phyloP scores from a whole-genome alignment of 768 basidiomycete genomes.

The Suillus spraguei region DNA sequence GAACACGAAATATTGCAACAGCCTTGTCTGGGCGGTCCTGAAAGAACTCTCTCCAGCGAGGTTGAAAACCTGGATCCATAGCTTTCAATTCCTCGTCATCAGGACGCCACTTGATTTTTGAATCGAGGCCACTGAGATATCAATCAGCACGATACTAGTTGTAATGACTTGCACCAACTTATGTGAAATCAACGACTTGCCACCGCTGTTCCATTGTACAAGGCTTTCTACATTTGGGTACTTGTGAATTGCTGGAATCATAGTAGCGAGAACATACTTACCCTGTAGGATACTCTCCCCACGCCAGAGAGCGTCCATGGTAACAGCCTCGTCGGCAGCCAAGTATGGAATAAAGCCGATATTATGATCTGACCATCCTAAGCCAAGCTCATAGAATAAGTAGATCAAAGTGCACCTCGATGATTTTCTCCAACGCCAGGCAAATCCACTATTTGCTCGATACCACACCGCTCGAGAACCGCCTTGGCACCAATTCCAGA shows the following conservation, averaged over 20 bases:
- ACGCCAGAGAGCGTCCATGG: too few relatives aligned
- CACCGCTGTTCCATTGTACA: too few relatives aligned
- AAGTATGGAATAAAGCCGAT: too few relatives aligned
- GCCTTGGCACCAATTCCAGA: slow-evolving; percentile 43
- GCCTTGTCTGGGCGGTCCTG: slow-evolving; percentile 20
- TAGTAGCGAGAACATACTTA: too few relatives aligned
- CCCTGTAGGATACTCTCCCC: too few relatives aligned
- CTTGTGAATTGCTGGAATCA: too few relatives aligned
- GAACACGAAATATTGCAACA: slow-evolving; percentile 44
- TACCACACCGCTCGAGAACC: background rate
- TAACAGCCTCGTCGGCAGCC: too few relatives aligned
- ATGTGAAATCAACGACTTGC: too few relatives aligned
- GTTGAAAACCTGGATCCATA: slow-evolving; percentile 50
- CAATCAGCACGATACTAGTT: background rate
- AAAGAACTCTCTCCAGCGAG: slow-evolving; percentile 34
- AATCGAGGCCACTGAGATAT: slow-evolving; percentile 47
- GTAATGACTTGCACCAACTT: slow-evolving; percentile 9
- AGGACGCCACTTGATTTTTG: slow-evolving; percentile 13
- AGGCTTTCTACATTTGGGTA: too few relatives aligned
- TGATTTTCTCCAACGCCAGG: background rate
- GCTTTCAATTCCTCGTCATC: slow-evolving; percentile 45
- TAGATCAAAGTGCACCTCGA: slow-evolving; percentile 19
- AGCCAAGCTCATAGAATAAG: background rate
- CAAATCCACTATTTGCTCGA: background rate
- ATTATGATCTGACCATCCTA: too few relatives aligned